Base-by-base conservation (phyloP, 2,329 filamentous ascomycete species). In the Cadophora malorum region DNA sequence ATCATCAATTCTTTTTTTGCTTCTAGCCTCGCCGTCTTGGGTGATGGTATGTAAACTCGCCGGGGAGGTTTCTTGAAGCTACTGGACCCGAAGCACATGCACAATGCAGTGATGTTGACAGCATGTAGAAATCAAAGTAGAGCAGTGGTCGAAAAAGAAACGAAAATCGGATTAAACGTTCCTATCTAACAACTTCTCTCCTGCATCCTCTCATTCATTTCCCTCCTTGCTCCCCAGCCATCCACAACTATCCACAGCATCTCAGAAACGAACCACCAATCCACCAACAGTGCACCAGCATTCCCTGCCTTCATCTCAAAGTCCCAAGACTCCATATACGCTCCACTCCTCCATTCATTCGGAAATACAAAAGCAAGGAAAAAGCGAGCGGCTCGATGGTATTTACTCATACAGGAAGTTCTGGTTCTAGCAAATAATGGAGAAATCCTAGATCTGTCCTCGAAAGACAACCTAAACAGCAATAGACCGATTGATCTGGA, bases 161-260 rank as follows among this genome's bases (percentile, higher is more conserved):
- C 62, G 67, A 70, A 69, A 70, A 61, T 45, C 61, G 14, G 33
- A 73, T 73, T 73, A 73, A 73, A 71, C 65, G 66, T 66, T 69
- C 63, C 70, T 73, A 71, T 71, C 62, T 66, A 69, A 67, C 63
- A 50, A 67, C 35, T 19, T 67, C 50, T 16, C 14, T 45, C 41
- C 2, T 45, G 8, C 14, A 3, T 45, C 16, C 6, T 45, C 10
- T 45, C 16, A 16, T 19, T 19, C 41, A 6, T 38, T 25, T 47
- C 47, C 31, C 25, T 56, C 28, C 33, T 41, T 53, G 47, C 25
- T 47, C 47, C 14, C 65, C 38, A 38, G 3, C 47, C 33, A 14
- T 31, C 25, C 23, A 5, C 28, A 21, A 35, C 33, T 59, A 49
- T 31, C 45, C 62, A 58, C n/a, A 21, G 19, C 45, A 21, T 60